phyloP scores from a whole-genome alignment of 208 protist genomes.

The Wallacemonas rigidus region DNA sequence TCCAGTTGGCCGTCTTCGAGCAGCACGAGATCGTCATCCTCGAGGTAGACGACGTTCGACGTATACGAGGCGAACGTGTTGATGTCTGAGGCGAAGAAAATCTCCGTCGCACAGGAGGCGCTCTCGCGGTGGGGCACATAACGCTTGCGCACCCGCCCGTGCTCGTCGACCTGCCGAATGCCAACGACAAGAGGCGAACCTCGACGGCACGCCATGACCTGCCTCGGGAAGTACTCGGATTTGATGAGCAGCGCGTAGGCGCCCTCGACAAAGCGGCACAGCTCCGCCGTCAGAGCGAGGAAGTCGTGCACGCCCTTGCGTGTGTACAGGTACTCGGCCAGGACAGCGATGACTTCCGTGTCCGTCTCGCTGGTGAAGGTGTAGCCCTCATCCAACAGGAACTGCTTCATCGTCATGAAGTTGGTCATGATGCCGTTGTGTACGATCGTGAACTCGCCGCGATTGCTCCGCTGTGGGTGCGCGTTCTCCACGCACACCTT shows the following conservation, averaged over 20 bases:
- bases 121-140: not conserved
- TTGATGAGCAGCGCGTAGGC: constrained; percentile 91
- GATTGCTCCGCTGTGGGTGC: constrained; percentile 90
- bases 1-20: constrained; percentile 47
- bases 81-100: constrained; percentile 95
- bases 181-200: constrained; percentile 95
- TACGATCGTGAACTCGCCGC: constrained; percentile 83
- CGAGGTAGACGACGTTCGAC: constrained; percentile 91
- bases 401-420: constrained; percentile 78
- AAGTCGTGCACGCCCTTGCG: constrained; percentile 56
- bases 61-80: constrained; percentile 95
- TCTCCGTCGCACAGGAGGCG: constrained; percentile 35
- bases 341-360: constrained; percentile 93
- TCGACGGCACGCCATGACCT: constrained; percentile 88
- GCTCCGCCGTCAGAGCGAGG: constrained; percentile 44
- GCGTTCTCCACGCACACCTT: constrained; percentile 91
- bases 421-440: constrained; percentile 98
- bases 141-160: constrained; percentile 21
- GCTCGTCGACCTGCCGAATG: constrained; percentile 35
- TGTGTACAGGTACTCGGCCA: constrained; percentile 86
- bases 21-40: constrained; percentile 94
- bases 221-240: constrained; percentile 84
- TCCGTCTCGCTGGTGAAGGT: constrained; percentile 92
- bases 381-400: constrained; percentile 78
- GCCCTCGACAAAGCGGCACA: constrained; percentile 75